A percentile compares a stretch with the other conserved stretches of the same genome.
phyloP scores from a whole-genome alignment of 2,329 filamentous ascomycete species.

The Coleophoma cylindrospora region DNA sequence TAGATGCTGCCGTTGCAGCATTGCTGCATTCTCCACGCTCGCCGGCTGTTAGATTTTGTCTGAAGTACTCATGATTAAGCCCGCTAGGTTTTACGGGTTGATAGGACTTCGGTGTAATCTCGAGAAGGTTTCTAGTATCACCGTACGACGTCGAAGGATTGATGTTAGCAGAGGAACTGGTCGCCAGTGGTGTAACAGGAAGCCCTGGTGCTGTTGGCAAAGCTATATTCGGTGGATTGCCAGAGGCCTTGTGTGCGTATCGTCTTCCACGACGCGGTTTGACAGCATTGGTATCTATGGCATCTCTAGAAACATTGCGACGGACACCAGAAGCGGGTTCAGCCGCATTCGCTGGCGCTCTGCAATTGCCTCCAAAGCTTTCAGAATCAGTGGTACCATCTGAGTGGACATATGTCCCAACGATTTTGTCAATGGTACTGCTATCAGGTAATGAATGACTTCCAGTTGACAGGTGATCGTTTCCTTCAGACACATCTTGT shows the following conservation, averaged over 20 bases:
- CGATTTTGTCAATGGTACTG: slow-evolving; percentile 24
- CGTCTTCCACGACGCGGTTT: slow-evolving; percentile 6
- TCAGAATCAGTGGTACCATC: slow-evolving; percentile 1
- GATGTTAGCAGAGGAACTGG: slow-evolving; percentile 6
- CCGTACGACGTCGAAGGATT: slow-evolving; percentile 12
- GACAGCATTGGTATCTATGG: neutral
- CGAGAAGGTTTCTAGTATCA: slow-evolving; percentile 14
- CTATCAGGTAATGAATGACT: slow-evolving; percentile 10
- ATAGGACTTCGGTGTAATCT: slow-evolving; percentile 7
- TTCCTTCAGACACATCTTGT: too few relatives aligned
- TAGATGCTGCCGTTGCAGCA: neutral
- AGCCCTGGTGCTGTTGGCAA: slow-evolving; percentile 7
- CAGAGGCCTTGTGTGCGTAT: neutral
- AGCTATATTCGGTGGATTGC: slow-evolving; percentile 5
- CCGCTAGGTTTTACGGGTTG: neutral
- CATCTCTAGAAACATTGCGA: too few relatives aligned
- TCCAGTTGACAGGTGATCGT: neutral
- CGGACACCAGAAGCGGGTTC: too few relatives aligned
- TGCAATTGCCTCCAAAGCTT: neutral
- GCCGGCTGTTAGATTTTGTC: too few relatives aligned
- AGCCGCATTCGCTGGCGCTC: neutral
- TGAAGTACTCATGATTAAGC: too few relatives aligned
- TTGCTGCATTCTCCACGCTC: neutral
- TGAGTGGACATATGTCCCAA: slow-evolving; percentile 15
- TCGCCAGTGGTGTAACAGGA: neutral